Evolutionary conservation across 2,329 filamentous ascomycete species (phyloP), one percentile per base, ranked within the genome.

Genomic region (Ophiocordyceps robertsii): DNA sequence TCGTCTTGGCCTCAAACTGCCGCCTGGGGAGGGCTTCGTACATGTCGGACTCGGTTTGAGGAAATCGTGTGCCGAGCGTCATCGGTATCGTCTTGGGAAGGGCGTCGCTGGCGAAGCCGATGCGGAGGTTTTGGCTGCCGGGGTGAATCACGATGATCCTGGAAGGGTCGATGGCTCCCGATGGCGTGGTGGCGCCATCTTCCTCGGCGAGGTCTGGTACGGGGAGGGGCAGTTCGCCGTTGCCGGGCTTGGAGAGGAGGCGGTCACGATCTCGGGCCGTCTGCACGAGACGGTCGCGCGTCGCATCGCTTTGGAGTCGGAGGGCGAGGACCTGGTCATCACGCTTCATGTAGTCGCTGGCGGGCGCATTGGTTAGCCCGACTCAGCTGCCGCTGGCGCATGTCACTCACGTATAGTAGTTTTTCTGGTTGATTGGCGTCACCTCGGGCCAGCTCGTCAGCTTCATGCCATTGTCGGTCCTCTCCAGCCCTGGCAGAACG

Each of bases 391-490:
- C 35, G 11, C 8, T 11, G 3, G 27, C 7, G 14, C 11, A 16
- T 13, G 19, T 33, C 29, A 68, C 80, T 47, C 72, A 92, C 86
- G 89, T 95, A 62, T 95, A 95, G 64, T 98, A 98, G 63, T 98
- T 98, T 69, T 98, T 98, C 63, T 98, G 92, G 60, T 98, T 98
- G 65, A 98, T 98, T 55, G 92, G 86, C 37, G 77, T 74, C 44
- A 95, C 80, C 57, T 92, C 83, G 10, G 92, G 90, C 90, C 92
- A 98, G 61, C 75, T 93, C 39, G 88, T 85, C 58, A 92, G 77
- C 58, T 89, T 92, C 82, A 98, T 90, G 66, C 90, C 89, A 76
- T 98, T 98, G 70, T 98, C 92, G 46, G 92, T 96, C 59, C 90
- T 78, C 67, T 94, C 87, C 50, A 98, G 79, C 51, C 92, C 90